Evolutionary conservation across 2,329 filamentous ascomycete species (phyloP), one percentile per base, ranked within the genome.

Genomic region (Chalara sp.): DNA sequence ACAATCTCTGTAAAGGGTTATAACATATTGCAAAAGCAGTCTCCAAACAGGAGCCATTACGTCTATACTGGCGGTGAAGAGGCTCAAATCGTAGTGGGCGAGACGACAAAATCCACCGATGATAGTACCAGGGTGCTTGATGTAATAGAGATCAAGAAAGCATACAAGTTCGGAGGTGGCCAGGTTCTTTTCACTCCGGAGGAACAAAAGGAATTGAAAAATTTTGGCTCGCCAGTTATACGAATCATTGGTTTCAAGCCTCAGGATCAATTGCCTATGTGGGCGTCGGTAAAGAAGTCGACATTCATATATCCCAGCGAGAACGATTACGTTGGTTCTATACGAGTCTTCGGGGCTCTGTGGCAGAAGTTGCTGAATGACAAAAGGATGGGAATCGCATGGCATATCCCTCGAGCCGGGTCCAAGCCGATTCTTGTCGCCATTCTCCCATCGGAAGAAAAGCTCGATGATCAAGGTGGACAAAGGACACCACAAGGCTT

Each of bases 291-390:
- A 46, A 89, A 87, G 63, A 90, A 91, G 60, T 88, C 91, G 0
- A 89, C 83, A 0, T 99, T 96, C 67, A 88, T 99, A 52, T 97
- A 95, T 63, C 93, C 93, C 0, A 93, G 86, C 13, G 93, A 99
- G 68, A 85, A 90, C 56, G 86, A 89, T 55, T 95, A 84, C 61
- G 79, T 96, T 30, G 93, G 93, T 21, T 97, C 91, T 1, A 95
- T 90, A 0, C 84, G 93, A 6, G 90, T 96, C 2, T 99, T 97
- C 66, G 85, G 91, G 2, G 89, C 93, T 0, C 72, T 99, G 28
- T 90, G 95, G 71, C 85, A 90, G 61, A 97, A 95, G 65, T 76
- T 99, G 1, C 70, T 92, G 5, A 81, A 82, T 50, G 82, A 86
- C 46, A 76, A 89, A 47, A 95, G 92, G 63, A 80, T 96, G 61